phyloP scores from a whole-genome alignment of 768 basidiomycete species.

The Kwoniella sp. region DNA sequence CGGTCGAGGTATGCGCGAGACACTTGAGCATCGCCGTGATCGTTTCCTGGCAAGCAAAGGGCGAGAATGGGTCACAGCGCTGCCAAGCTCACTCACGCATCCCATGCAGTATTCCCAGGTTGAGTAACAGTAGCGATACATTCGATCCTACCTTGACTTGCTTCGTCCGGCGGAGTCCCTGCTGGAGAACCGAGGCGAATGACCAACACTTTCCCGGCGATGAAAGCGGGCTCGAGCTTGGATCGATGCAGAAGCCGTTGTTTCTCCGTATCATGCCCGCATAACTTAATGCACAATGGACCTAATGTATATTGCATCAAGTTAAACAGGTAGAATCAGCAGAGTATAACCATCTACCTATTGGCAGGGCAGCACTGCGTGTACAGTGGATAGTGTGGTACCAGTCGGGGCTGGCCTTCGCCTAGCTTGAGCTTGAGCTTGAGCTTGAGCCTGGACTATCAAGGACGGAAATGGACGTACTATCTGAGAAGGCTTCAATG shows the following conservation, averaged over 20 bases:
- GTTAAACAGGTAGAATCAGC: no score
- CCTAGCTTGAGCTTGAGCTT: no score
- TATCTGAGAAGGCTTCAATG: not conserved
- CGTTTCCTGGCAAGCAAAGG: no score
- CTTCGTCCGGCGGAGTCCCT: not conserved
- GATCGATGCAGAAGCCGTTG: not conserved
- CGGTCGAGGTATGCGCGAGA: no score
- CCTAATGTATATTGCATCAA: not conserved
- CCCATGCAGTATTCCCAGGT: not conserved
- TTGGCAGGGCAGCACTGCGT: no score
- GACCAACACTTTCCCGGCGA: not conserved
- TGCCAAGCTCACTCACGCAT: not conserved
- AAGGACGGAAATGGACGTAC: no score
- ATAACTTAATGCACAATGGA: not conserved
- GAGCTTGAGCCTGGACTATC: no score
- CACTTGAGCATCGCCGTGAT: no score
- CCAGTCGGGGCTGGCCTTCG: no score
- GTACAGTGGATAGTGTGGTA: no score
- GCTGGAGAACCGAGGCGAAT: not conserved
- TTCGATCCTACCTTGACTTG: not conserved
- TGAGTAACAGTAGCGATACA: not conserved
- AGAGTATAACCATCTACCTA: no score
- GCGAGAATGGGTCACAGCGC: no score
- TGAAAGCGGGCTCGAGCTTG: not conserved
- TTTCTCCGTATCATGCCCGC: not conserved